A percentile compares a stretch with the other conserved stretches of the same genome.
Conservation (phyloP, 352 stramenopile species). For the Pythium guiyangense region DNA sequence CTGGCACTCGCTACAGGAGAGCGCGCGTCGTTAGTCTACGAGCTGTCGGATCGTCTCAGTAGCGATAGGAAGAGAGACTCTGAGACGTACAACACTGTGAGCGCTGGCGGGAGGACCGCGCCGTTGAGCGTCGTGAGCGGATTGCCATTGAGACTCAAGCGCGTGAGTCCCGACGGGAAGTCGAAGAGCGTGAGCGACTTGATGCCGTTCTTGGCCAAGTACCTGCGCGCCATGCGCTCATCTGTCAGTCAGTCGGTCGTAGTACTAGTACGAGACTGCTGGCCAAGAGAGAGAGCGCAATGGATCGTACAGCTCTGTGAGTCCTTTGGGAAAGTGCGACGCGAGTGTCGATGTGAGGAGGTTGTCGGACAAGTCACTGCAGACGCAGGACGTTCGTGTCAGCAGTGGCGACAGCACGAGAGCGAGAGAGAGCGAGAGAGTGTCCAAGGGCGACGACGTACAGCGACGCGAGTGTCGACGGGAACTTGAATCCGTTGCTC, state of each 20-base stretch:
- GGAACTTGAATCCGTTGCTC: constrained; percentile 18
- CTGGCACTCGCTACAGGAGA: constrained; percentile 11
- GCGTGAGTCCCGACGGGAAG: constrained; percentile 17
- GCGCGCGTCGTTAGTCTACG: background rate
- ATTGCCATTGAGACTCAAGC: constrained; percentile 31
- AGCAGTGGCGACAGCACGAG: background rate
- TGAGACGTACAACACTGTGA: constrained; percentile 25
- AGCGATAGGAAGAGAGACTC: background rate
- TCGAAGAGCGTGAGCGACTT: constrained; percentile 9
- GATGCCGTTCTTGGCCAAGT: constrained; percentile 11
- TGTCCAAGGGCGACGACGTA: constrained; percentile 9
- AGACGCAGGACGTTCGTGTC: background rate
- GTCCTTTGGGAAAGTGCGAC: constrained; percentile 9
- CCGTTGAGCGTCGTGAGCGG: constrained; percentile 28
- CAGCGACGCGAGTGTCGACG: constrained; percentile 18
- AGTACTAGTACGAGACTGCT: too few species aligned
- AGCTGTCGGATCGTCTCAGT: background rate
- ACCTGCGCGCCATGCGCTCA: constrained; percentile 6
- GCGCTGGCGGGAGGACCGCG: constrained; percentile 31
- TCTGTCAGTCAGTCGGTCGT: background rate
- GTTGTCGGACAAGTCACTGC: constrained; percentile 16
- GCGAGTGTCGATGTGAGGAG: constrained; percentile 5
- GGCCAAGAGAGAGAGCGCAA: background rate
- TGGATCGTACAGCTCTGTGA: constrained; percentile 8
- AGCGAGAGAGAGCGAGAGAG: too few species aligned